phyloP scores from a whole-genome alignment of 495 filamentous ascomycete genomes.

The Sphaerosporella brunnea region DNA sequence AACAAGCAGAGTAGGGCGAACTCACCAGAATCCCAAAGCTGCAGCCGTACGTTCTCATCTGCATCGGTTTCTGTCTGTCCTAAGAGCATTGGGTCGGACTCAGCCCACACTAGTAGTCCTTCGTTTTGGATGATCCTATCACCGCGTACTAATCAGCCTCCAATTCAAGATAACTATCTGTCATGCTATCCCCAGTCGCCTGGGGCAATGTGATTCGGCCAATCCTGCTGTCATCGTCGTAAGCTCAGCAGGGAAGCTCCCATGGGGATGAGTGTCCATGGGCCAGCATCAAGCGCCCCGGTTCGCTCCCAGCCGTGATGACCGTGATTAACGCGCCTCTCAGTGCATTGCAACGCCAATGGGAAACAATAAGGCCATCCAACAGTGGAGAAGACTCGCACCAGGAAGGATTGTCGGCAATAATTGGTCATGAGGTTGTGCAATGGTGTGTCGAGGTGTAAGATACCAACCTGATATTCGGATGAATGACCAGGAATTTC shows the following conservation, averaged over 20 bases:
- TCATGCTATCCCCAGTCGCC: no score
- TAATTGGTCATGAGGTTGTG: background rate
- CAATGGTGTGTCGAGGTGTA: background rate
- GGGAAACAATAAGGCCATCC: background rate
- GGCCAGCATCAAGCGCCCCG: background rate
- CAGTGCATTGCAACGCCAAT: background rate
- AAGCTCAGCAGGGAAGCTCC: background rate
- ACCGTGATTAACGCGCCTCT: background rate
- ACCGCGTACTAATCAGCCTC: background rate
- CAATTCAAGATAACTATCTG: background rate
- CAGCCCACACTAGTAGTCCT: constrained; percentile 46
- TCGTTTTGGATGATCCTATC: constrained; percentile 38
- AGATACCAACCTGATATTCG: background rate
- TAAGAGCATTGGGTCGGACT: constrained; percentile 44
- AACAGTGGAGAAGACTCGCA: background rate
- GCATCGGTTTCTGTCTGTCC: constrained; percentile 49
- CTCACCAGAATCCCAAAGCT: constrained; percentile 47
- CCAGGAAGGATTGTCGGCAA: no score
- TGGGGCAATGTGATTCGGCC: no score
- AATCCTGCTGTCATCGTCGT: background rate
- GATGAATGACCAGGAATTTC: no score
- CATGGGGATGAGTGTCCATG: background rate
- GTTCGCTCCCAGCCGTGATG: background rate
- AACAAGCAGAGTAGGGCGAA: background rate
- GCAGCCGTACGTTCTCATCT: constrained; percentile 42